Conservation (phyloP, 2,329 filamentous ascomycete genomes). For the Ceratocystis cubensis region DNA sequence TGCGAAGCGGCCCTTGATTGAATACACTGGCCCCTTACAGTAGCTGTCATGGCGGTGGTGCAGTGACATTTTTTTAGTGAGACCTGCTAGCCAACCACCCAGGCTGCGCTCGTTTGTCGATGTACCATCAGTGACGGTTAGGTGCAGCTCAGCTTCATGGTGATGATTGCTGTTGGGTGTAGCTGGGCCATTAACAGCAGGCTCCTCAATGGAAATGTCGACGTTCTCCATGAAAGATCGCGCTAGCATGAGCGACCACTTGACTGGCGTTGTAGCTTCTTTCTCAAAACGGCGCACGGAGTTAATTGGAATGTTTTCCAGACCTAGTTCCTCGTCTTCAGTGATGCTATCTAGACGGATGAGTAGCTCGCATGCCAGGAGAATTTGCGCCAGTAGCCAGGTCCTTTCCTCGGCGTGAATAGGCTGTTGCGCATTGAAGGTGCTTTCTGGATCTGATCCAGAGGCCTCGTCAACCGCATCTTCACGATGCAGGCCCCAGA, state of each 20-base stretch:
- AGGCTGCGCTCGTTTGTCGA: slow-evolving; percentile 17
- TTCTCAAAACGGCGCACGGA: slow-evolving; percentile 51
- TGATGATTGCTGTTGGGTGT: neutral
- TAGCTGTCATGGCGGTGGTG: slow-evolving; percentile 25
- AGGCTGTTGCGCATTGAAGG: slow-evolving; percentile 33
- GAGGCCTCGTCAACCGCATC: slow-evolving; percentile 33
- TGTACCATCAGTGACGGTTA: slow-evolving; percentile 24
- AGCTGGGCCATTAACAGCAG: slow-evolving; percentile 18
- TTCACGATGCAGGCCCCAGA: slow-evolving; percentile 48
- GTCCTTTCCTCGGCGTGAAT: slow-evolving; percentile 45
- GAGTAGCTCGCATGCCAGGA: slow-evolving; percentile 53
- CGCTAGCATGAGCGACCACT: slow-evolving; percentile 54
- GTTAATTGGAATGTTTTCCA: slow-evolving; percentile 39
- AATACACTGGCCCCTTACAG: slow-evolving; percentile 31
- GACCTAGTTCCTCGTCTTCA: slow-evolving; percentile 44
- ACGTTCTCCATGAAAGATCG: slow-evolving; percentile 58
- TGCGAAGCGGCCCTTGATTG: slow-evolving; percentile 43
- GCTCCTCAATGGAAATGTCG: slow-evolving; percentile 38
- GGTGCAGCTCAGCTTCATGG: slow-evolving; percentile 22
- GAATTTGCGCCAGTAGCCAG: slow-evolving; percentile 53
- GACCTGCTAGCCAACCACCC: slow-evolving; percentile 44
- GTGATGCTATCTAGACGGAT: slow-evolving; percentile 52
- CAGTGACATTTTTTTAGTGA: slow-evolving; percentile 41
- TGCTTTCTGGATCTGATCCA: slow-evolving; percentile 35
- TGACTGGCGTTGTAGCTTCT: slow-evolving; percentile 48